Conservation (phyloP, 495 filamentous ascomycete genomes). For the Acidomyces sp. region DNA sequence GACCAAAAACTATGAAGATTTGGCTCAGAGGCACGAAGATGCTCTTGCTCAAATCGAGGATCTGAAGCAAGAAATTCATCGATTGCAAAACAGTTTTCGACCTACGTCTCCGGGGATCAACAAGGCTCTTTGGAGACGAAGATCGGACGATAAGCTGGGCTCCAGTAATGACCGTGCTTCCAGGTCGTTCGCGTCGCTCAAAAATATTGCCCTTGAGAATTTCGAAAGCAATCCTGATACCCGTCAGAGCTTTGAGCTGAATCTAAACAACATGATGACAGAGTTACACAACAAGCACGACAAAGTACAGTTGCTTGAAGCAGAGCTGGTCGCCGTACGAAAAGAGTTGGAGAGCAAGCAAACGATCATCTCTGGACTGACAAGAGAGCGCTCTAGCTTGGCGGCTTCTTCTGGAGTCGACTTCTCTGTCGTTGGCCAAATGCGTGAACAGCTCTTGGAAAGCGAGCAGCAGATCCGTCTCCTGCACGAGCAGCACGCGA, state of each 20-base stretch:
- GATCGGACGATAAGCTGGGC: slow-evolving; percentile 78
- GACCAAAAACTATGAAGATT: slow-evolving; percentile 60
- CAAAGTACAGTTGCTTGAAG: slow-evolving; percentile 75
- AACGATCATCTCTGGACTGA: slow-evolving; percentile 85
- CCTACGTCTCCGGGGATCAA: slow-evolving; percentile 40
- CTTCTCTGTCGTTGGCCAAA: slow-evolving; percentile 74
- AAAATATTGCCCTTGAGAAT: slow-evolving; percentile 74
- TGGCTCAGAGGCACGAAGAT: slow-evolving; percentile 69
- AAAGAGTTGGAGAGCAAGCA: slow-evolving; percentile 95
- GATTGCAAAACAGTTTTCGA: slow-evolving; percentile 44
- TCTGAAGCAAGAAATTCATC: slow-evolving; percentile 72
- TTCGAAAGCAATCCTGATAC: slow-evolving; percentile 69
- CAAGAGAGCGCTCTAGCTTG: slow-evolving; percentile 79
- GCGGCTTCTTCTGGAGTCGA: slow-evolving; percentile 65
- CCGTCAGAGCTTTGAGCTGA: slow-evolving; percentile 84
- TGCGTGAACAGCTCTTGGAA: slow-evolving; percentile 76
- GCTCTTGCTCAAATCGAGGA: slow-evolving; percentile 76
- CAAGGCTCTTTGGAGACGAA: slow-evolving; percentile 71
- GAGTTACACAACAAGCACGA: slow-evolving; percentile 80
- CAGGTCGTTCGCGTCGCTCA: slow-evolving; percentile 76
- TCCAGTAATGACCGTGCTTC: slow-evolving; percentile 88
- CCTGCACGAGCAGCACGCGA: slow-evolving; percentile 57
- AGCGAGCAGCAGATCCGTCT: slow-evolving; percentile 67
- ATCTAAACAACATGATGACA: slow-evolving; percentile 83
- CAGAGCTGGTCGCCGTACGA: slow-evolving; percentile 67